Base-by-base conservation (phyloP, 371 early-diverging fungal genomes). In the Conidiobolus incongruus region DNA sequence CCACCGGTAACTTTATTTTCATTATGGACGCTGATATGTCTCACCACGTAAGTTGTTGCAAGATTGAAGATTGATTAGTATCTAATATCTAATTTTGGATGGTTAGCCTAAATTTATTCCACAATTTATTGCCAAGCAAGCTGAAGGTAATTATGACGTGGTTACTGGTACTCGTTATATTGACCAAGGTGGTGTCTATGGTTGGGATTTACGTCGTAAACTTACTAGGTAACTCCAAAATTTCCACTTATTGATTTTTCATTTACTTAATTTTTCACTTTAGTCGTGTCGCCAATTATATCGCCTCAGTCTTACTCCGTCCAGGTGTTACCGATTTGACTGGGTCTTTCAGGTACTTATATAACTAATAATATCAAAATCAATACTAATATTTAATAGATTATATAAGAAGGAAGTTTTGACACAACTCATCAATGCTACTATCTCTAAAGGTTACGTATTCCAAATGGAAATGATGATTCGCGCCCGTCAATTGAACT, bases 401-500 rank as follows among this genome's bases (percentile, higher is more conserved):
- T 61, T 98, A 34, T 99, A 99, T 65, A 91, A 86, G 61, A 91
- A 81, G 54, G 75, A 80, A 31, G 88, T 91, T 0, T 65, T 99
- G 22, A 60, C 71, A 40, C 62, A 73, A 46, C 63, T 97, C 50
- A 88, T 97, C 49, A 58, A 75, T 26, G 79, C 78, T 4, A 86
- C 86, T 3, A 67, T 79, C 17, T 81, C 92, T 30, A 88, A 90
- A 58, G 98, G 99, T 5, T 99, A 96, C 55, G 93, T 97, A 4
- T 95, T 97, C 67, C 99, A 99, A 60, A 96, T 97, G 97, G 99
- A 99, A 59, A 88, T 97, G 81, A 95, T 99, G 76, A 87, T 91
- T 13, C 75, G 95, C 29, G 97, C 97, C 31, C 68, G 84, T 52
- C 86, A 90, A 62, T 74, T 88, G 58, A 70, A 75, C 44, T 88